These are phyloP conservation scores for Rutstroemia sp. DNA, from an alignment of 2,329 filamentous ascomycete species.

Conservation along the genomic window DNA sequence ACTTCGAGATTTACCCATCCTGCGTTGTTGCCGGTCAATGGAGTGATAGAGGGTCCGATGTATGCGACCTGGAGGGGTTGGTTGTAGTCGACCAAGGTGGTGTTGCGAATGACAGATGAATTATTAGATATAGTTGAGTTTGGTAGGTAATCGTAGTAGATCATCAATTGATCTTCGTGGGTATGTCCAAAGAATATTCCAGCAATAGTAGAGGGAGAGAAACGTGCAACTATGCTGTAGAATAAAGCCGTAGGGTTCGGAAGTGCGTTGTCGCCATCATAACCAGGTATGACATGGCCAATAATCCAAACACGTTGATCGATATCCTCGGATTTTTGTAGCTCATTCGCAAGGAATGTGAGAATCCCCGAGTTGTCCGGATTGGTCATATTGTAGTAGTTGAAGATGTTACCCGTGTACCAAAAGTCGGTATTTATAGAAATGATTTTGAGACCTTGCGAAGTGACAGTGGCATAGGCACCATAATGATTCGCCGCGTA, in stretches of 20 bases:
- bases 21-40: conserved; percentile 26
- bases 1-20: conserved; percentile 25
- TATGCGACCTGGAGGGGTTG: conserved; percentile 23
- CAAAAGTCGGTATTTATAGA: conserved; percentile 27
- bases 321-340: conserved; percentile 21
- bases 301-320: conserved; percentile 26
- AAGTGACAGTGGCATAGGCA: conserved; percentile 7
- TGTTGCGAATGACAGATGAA: conserved; percentile 12
- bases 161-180: conserved; percentile 29
- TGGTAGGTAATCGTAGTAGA: conserved; percentile 26
- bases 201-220: conserved; percentile 23
- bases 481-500: conserved; percentile 23
- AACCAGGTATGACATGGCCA: conserved; percentile 22
- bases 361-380: conserved; percentile 22
- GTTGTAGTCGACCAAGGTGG: conserved; percentile 20
- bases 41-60: conserved; percentile 26
- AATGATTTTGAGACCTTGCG: conserved; percentile 21
- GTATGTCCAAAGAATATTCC: conserved; percentile 31
- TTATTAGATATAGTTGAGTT: conserved; percentile 3
- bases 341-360: conserved; percentile 20
- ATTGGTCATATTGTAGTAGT: conserved; percentile 24
- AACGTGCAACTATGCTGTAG: conserved; percentile 25
- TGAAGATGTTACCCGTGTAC: conserved; percentile 25
- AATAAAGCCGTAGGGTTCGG: conserved; percentile 24
- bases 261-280: conserved; percentile 19